Base-by-base conservation (phyloP, 2,329 filamentous ascomycete species). In the Periconia sp. region DNA sequence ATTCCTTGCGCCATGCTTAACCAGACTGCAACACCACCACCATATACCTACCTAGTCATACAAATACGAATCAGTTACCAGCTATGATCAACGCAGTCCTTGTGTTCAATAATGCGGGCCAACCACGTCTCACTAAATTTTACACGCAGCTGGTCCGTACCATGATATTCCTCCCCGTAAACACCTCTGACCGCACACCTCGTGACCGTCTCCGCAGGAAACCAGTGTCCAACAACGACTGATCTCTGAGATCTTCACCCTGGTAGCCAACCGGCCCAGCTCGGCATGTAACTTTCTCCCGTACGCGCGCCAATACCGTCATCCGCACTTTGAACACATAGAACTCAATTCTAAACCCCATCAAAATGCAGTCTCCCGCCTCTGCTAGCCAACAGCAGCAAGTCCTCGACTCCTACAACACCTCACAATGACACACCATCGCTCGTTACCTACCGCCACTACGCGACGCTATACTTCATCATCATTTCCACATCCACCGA, bases 381-480 rank as follows among this genome's bases (percentile, higher is more conserved):
- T 66, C 70, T 89, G 72, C 75, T 88, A 76, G 67, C 80, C 47
- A 78, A 74, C 59, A 76, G 77, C 58, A 76, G 76, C 63, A 74
- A 73, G 53, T 73, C 75, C 47, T 71, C 74, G 44, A 72, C 73
- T 8, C 64, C 74, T 33, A 72, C 67, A 56, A 84, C 87, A 40
- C 87, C 85, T 52, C 85, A 89, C 76, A 92, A 91, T 71, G 94
- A 97, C 76, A 89, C 92, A 11, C 94, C 94, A 10, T 94, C 92
- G 6, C 89, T 97, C 55, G 92, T 99, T 44, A 97, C 94, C 9
- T 99, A 99, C 81, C 91, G 94, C 54, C 91, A 96, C 81, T 99
- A 97, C 72, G 94, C 94, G 10, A 99, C 94, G 0, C 88, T 99
- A 57, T 97, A 95, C 78, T 99, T 99, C 79, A 99, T 99, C 75